Evolutionary conservation across 2,329 filamentous ascomycete genomes (phyloP), one percentile per base, ranked within the genome.

Genomic region (Calonectria ilicicola): DNA sequence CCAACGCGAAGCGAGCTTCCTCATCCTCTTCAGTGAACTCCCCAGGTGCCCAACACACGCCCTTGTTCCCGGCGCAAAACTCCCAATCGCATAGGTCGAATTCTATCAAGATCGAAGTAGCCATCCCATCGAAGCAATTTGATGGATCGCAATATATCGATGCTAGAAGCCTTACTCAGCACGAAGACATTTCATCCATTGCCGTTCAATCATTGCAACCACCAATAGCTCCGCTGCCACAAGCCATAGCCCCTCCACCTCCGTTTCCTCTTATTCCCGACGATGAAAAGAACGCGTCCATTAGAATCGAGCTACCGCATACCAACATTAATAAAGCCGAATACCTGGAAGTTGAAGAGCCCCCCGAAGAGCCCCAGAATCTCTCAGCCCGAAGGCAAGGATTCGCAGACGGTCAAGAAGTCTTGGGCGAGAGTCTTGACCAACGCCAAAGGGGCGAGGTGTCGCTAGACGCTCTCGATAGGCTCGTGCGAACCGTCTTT

Each of bases 391-490:
- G 89, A 75, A 93, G 91, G 78, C 85, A 87, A 27, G 85, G 86
- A 26, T 82, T 85, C 23, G 86, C 89, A 63, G 88, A 87, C 9
- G 87, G 89, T 15, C 89, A 90, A 68, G 90, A 89, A 63, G 83
- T 90, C 3, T 85, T 93, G 23, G 87, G 90, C 19, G 84, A 92
- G 53, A 91, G 91, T 49, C 86, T 95, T 2, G 95, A 97, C 79
- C 94, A 98, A 82, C 93, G 93, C 64, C 93, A 97, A 78, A 92
- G 95, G 79, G 94, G 93, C 5, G 93, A 98, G 77, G 89, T 91
- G 14, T 93, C 94, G 51, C 88, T 96, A 56, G 86, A 92, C 66
- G 91, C 92, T 67, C 85, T 99, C 15, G 90, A 93, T 69, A 89
- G 90, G 44, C 89, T 95, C 60, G 86, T 97, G 4, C 87, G 91